phyloP scores from a whole-genome alignment of 495 filamentous ascomycete genomes.

The Penicillium nucicola region DNA sequence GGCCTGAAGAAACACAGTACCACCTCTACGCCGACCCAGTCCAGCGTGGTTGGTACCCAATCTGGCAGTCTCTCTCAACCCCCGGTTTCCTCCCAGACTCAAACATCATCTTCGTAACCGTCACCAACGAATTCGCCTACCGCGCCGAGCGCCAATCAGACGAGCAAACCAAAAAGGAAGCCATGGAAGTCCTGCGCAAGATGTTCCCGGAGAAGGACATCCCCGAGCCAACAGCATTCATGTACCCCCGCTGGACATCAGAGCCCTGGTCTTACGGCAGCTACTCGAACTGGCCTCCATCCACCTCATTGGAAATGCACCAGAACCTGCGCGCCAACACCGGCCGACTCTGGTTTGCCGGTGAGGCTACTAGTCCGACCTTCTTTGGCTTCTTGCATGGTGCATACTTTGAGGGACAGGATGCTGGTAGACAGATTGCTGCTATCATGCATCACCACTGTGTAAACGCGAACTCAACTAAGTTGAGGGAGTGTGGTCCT shows the following conservation, averaged over 20 bases:
- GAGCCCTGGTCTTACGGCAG: constrained; percentile 67
- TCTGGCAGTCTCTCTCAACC: constrained; percentile 65
- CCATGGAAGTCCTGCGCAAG: constrained; percentile 58
- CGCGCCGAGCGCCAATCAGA: constrained; percentile 61
- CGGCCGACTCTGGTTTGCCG: constrained; percentile 65
- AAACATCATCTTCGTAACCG: constrained; percentile 68
- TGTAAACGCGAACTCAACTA: constrained; percentile 1
- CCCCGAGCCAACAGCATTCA: constrained; percentile 65
- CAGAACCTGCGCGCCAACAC: constrained; percentile 72
- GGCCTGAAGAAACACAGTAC: constrained; percentile 66
- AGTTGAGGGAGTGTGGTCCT: constrained; percentile 7
- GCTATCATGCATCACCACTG: constrained; percentile 15
- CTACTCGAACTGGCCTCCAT: constrained; percentile 74
- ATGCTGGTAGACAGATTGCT: constrained; percentile 50
- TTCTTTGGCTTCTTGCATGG: constrained; percentile 76
- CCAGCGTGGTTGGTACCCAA: constrained; percentile 64
- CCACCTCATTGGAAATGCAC: constrained; percentile 63
- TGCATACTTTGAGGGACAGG: constrained; percentile 58
- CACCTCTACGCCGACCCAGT: constrained; percentile 66
- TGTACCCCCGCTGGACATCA: constrained; percentile 67
- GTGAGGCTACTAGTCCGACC: constrained; percentile 65
- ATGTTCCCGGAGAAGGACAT: constrained; percentile 65
- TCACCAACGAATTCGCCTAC: constrained; percentile 59
- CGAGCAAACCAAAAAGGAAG: constrained; percentile 57
- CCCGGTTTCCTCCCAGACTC: constrained; percentile 60